Percentiles rank a stretch among this genome's conserved stretches.
These are phyloP conservation scores for Neoscytalidium dimidiatum DNA, from an alignment of 2,329 filamentous ascomycete genomes.

Conservation along the genomic window DNA sequence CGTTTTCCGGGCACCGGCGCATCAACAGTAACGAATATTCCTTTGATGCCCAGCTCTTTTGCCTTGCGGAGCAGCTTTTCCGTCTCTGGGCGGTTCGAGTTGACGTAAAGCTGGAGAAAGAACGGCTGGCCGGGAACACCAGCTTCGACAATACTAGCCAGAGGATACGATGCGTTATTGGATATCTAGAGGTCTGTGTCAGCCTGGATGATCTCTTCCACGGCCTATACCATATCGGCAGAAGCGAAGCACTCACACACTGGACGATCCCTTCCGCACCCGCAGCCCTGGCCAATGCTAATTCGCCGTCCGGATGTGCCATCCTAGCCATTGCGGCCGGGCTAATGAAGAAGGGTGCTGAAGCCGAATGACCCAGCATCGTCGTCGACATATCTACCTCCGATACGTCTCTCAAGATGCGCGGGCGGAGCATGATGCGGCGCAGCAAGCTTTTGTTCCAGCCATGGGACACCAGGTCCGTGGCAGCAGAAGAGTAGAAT, in stretches of 20 bases:
- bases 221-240: neutral
- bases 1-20: slow-evolving; percentile 37
- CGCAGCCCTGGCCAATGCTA: slow-evolving; percentile 38
- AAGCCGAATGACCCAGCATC: slow-evolving; percentile 37
- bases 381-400: slow-evolving; percentile 32
- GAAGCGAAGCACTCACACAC: slow-evolving; percentile 31
- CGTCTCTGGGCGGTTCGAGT: slow-evolving; percentile 33
- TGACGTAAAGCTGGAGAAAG: slow-evolving; percentile 42
- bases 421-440: slow-evolving; percentile 37
- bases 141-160: slow-evolving; percentile 14
- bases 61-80: slow-evolving; percentile 35
- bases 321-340: slow-evolving; percentile 40
- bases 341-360: slow-evolving; percentile 42
- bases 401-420: slow-evolving; percentile 38
- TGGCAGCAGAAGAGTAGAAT: slow-evolving; percentile 38
- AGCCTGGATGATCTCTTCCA: slow-evolving; percentile 9
- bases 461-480: slow-evolving; percentile 33
- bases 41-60: slow-evolving; percentile 35
- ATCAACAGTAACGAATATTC: slow-evolving; percentile 40
- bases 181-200: slow-evolving; percentile 35
- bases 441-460: slow-evolving; percentile 36
- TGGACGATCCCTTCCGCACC: slow-evolving; percentile 36
- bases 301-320: slow-evolving; percentile 38
- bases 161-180: slow-evolving; percentile 30
- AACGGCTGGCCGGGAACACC: slow-evolving; percentile 30